Evolutionary conservation across 495 filamentous ascomycete genomes (phyloP).

Genomic region (Halenospora varia): DNA sequence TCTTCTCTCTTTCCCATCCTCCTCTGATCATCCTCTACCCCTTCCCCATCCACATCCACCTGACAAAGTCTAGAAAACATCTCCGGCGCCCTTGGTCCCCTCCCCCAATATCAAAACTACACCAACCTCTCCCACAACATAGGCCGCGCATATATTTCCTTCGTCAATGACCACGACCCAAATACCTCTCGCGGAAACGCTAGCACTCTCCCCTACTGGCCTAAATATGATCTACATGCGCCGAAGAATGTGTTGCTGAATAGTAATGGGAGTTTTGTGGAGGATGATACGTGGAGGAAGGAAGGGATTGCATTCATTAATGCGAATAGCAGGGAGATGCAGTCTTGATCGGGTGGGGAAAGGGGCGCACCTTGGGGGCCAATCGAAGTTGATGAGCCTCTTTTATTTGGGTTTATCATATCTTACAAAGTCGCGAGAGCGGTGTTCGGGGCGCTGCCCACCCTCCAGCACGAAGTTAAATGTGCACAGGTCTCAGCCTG

Average conservation of each 20-base stretch:
- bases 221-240: conserved; percentile 33
- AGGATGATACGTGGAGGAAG: conserved; percentile 36
- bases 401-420: no score
- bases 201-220: conserved; percentile 37
- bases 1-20: background rate
- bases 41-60: background rate
- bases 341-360: no score
- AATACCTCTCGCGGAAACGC: conserved; percentile 32
- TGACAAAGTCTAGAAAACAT: conserved; percentile 36
- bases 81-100: conserved; percentile 41
- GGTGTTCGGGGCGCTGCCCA: no score
- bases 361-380: no score
- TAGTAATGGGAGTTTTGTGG: conserved; percentile 34
- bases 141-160: conserved; percentile 49
- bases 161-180: conserved; percentile 48
- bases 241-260: conserved; percentile 43
- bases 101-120: conserved; percentile 42
- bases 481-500: no score
- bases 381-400: no score
- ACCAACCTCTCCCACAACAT: conserved; percentile 46
- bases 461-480: no score
- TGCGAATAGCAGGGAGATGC: conserved; percentile 30
- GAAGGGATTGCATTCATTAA: conserved; percentile 41
- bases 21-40: background rate
- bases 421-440: no score